Evolutionary conservation across 1,139 yeast genomes (phyloP).

Genomic region (Pneumocystis sp.): DNA sequence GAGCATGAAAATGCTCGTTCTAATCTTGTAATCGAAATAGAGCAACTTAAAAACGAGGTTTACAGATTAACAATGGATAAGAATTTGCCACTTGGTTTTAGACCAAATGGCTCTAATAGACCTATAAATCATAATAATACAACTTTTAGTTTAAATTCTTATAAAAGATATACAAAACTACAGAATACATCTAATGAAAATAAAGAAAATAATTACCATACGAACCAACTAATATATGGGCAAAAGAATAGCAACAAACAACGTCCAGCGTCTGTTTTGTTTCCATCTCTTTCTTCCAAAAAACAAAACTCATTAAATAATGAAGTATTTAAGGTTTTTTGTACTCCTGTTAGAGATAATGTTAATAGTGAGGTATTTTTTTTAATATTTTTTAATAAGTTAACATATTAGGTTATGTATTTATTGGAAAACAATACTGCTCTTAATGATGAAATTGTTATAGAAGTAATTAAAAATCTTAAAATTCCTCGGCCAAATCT

Average conservation of each 20-base stretch:
- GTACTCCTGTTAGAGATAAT: conserved; percentile 9
- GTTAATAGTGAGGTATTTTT: conserved; percentile 14
- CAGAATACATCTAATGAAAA: neutral
- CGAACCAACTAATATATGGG: neutral
- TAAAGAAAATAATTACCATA: neutral
- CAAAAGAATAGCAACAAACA: conserved; percentile 20
- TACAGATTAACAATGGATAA: conserved; percentile 15
- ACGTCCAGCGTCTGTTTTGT: conserved; percentile 25
- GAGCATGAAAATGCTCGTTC: conserved; percentile 21
- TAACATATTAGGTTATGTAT: conserved; percentile 24
- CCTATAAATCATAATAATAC: neutral
- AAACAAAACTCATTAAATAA: conserved; percentile 11
- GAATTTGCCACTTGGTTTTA: conserved; percentile 20
- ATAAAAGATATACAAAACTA: neutral
- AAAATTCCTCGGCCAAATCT: conserved; percentile 77
- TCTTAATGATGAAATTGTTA: conserved; percentile 71
- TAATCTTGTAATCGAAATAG: conserved; percentile 32
- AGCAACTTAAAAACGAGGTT: conserved; percentile 17
- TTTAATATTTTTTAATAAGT: conserved; percentile 15
- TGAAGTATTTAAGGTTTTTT: conserved; percentile 16
- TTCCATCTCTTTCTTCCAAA: conserved; percentile 7
- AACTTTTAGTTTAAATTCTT: neutral
- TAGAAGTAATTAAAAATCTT: conserved; percentile 75
- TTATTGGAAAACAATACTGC: conserved; percentile 61
- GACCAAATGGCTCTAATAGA: neutral